Evolutionary conservation across 2,329 filamentous ascomycete genomes (phyloP), one percentile per base, ranked within the genome.

Genomic region (Phoma herbarum): DNA sequence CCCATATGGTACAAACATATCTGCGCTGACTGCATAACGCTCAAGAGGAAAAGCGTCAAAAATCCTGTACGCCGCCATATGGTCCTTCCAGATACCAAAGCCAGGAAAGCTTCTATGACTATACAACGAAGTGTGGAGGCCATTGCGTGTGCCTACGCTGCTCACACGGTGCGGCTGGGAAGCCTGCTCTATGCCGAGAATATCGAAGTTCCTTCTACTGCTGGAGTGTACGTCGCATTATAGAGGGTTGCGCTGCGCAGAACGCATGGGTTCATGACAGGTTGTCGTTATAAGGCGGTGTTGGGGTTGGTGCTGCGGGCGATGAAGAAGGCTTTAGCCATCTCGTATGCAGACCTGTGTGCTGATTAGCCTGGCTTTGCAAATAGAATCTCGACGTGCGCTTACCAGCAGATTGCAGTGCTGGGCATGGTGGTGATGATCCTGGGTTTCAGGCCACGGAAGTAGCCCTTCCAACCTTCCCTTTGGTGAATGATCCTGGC

Each of bases 401-500:
- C 84, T 73, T 76, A 95, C 95, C 95, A 99, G 84, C 95, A 99
- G 74, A 99, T 99, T n/a, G 95, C 95, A 31, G 95, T 99, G 80
- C 93, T 97, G 20, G 95, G 95, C 90, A 98, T 98, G 1, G 95
- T 97, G 11, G 93, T 97, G 62, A 99, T 88, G 46, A 99, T 90
- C 72, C 95, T 86, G 45, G 95, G 95, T 69, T 91, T 89, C 75
- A 97, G 86, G 42, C 95, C 95, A 75, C 96, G 93, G 81, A 97
- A 93, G 80, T 98, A 99, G 3, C 95, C 95, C 56, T 82, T 83
- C 71, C 90, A 84, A 33, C 95, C 95, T 75, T 96, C 94, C 73
- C 93, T 88, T 69, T 87, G 86, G 77, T 93, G 90, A 64, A 97
- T 88, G 59, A 97, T 88, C 62, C 85, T 84, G 63, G 92, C 94